phyloP scores from a whole-genome alignment of 2,329 filamentous ascomycete species.

The Xylariaceae sp. region DNA sequence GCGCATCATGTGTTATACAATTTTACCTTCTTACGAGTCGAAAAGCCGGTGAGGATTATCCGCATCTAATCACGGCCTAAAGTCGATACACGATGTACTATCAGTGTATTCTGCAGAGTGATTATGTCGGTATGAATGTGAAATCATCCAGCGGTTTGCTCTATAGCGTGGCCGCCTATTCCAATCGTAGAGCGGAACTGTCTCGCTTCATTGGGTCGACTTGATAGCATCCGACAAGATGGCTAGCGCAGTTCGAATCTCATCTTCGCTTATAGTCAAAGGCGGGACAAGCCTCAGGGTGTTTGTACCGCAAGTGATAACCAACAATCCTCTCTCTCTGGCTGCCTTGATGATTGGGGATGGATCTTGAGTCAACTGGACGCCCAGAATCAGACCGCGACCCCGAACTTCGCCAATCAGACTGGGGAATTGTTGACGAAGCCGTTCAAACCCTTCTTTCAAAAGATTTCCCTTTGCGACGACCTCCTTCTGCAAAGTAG shows the following conservation, averaged over 20 bases:
- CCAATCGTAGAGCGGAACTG: neutral
- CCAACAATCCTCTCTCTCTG: constrained; percentile 76
- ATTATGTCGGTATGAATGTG: neutral
- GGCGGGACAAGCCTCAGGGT: constrained; percentile 90
- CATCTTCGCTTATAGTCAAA: constrained; percentile 70
- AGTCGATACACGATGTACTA: neutral
- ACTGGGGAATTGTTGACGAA: constrained; percentile 54
- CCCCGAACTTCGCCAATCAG: constrained; percentile 77
- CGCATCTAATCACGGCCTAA: neutral
- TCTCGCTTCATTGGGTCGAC: constrained; percentile 11
- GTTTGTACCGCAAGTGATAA: constrained; percentile 92
- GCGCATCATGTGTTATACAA: neutral
- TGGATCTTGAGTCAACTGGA: constrained; percentile 75
- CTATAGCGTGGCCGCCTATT: constrained; percentile 1
- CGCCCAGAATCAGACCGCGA: constrained; percentile 76
- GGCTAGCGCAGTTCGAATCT: constrained; percentile 72
- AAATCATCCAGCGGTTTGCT: neutral
- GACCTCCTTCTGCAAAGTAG: constrained; percentile 66
- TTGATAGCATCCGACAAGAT: constrained; percentile 67
- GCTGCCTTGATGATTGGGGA: constrained; percentile 76
- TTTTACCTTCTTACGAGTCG: neutral
- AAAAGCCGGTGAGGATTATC: neutral
- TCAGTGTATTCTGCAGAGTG: neutral
- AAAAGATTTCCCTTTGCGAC: constrained; percentile 58
- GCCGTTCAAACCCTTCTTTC: constrained; percentile 43